Evolutionary conservation across 192 early-diverging fungal genomes (phyloP).

Genomic region (Coemansia sp.): DNA sequence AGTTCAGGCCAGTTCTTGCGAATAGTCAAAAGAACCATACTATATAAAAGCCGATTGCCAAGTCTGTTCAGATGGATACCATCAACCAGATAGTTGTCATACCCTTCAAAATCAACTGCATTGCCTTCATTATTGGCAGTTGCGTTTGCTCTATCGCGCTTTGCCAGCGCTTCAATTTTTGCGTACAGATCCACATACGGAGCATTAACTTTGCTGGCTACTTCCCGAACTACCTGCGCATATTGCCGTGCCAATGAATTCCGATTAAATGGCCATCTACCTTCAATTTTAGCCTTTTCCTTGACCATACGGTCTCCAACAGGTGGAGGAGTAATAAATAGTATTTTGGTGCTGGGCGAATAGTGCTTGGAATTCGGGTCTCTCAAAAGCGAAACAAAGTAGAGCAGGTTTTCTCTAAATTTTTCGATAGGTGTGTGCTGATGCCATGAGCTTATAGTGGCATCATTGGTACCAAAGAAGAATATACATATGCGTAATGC

Average conservation of each 20-base stretch:
- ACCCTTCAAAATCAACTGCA: background rate
- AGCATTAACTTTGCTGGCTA: background rate
- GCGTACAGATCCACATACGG: background rate
- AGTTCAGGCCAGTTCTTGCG: background rate
- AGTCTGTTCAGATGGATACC: background rate
- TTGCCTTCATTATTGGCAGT: background rate
- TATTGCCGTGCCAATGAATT: background rate
- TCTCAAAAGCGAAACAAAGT: background rate
- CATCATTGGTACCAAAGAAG: background rate
- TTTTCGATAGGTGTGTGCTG: background rate
- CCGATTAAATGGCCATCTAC: background rate
- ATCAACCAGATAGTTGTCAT: slow-evolving; percentile 1
- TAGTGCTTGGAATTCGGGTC: background rate
- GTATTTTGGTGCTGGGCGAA: background rate
- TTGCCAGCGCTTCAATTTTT: background rate
- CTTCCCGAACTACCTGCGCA: background rate
- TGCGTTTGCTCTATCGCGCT: no score
- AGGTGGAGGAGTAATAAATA: background rate
- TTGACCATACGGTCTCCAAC: background rate
- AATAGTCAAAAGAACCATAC: background rate
- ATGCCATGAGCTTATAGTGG: background rate
- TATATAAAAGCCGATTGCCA: background rate
- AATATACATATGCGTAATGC: background rate
- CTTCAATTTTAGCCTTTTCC: background rate
- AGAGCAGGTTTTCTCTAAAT: background rate